Conservation (phyloP, 306 rosid species). For the Sindora glabra region DNA sequence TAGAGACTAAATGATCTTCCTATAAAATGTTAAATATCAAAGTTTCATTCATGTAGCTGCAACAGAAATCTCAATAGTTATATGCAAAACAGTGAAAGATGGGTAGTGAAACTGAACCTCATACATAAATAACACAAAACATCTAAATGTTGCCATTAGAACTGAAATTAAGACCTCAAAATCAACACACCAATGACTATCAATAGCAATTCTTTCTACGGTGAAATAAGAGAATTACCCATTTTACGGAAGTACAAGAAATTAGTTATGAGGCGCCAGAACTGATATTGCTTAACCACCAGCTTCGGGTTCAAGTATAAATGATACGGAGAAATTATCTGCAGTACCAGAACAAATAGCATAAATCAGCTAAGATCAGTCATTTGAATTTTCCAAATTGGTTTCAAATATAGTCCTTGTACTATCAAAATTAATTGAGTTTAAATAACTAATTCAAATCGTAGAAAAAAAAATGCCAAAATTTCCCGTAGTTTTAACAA, state of each 20-base stretch:
- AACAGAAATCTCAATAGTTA: too few species aligned
- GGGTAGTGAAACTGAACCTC: too few species aligned
- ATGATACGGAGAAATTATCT: slow-evolving; percentile 89
- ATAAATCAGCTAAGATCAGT: slow-evolving; percentile 4
- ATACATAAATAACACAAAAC: too few species aligned
- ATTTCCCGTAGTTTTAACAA: not conserved
- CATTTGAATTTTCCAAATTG: not conserved
- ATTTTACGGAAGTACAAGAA: slow-evolving; percentile 89
- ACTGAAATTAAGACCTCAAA: too few species aligned
- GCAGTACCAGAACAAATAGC: slow-evolving; percentile 15
- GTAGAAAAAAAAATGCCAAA: not conserved
- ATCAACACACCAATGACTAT: too few species aligned
- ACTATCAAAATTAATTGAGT: too few species aligned
- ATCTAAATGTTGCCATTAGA: too few species aligned
- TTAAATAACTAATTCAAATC: not conserved
- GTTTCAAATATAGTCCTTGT: not conserved
- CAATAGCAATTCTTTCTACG: too few species aligned
- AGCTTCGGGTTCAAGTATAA: slow-evolving; percentile 79
- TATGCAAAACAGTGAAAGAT: too few species aligned
- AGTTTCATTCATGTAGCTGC: too few species aligned
- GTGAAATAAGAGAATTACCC: slow-evolving; percentile 45
- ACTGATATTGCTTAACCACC: slow-evolving; percentile 80
- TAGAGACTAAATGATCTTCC: too few species aligned
- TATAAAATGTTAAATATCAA: too few species aligned
- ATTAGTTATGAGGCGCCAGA: slow-evolving; percentile 91